Base-by-base conservation (phyloP, 345 rosid genomes). In the Eucalyptus sp. region DNA sequence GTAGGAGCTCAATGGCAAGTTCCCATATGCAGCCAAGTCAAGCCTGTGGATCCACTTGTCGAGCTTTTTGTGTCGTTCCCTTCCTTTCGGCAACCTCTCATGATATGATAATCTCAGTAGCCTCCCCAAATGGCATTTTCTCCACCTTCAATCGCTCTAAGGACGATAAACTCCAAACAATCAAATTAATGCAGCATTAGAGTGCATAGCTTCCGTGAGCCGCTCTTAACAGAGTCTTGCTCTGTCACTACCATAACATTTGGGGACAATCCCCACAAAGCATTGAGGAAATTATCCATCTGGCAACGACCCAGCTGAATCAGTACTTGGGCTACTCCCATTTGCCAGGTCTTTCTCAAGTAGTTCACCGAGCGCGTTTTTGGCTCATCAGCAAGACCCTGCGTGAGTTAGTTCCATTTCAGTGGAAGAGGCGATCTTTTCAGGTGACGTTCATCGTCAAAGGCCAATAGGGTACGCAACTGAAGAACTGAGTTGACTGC, bases 31-130 rank as follows among this genome's bases (percentile, higher is more conserved):
- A 14, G 97, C 95, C 80, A 95, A 85, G 16, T 96, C 99, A 8
- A 97, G 93, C 93, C 99, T 94, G 71, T 94, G 95, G 83, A 92
- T 93, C 99, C 99, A 96, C 91, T 94, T 96, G 90, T 96, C 97
- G 0, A 96, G 96, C 89, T 95, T 96, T 92, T 97, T 97, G 16
- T 96, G 98, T 50, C 98, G 95, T 92, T 97, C 98, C 97, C 89
- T 90, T 96, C 92, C 98, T 93, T 87, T 95, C 97, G 5, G 89
- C 91, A 79, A 97, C 98, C 81, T 97, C 99, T 8, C 97, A 94
- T 4, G 97, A 94, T 87, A 97, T 93, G 85, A 96, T 96, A 92
- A 94, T 96, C 93, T 95, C 95, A 87, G 95, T 97, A 91, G 96
- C 98, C 88, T 96, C 96, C 24, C 99, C 99, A 11, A 96, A 95